A percentile compares a stretch with the other conserved stretches of the same genome.
Conservation (phyloP, 306 rosid genomes). For the Pterocarpus santalinus region DNA sequence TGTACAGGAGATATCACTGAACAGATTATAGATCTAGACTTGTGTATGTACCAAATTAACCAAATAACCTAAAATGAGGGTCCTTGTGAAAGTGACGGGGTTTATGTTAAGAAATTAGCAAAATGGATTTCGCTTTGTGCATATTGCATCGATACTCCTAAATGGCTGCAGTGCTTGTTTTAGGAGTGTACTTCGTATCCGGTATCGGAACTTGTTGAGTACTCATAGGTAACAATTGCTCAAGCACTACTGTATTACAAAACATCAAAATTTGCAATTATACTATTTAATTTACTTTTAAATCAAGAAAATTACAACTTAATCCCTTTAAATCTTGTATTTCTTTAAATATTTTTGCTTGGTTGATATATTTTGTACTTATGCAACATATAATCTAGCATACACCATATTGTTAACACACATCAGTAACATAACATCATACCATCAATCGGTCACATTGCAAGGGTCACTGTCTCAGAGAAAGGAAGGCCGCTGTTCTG, state of each 20-base stretch:
- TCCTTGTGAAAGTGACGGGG: background rate
- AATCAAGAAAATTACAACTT: too few species aligned
- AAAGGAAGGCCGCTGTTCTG: background rate
- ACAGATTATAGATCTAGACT: constrained; percentile 28
- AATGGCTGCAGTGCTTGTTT: too few species aligned
- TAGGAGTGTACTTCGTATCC: too few species aligned
- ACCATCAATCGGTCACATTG: background rate
- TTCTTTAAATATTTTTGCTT: too few species aligned
- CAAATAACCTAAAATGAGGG: background rate
- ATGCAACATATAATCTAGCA: too few species aligned
- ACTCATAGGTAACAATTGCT: too few species aligned
- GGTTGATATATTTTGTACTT: too few species aligned
- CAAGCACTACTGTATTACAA: too few species aligned
- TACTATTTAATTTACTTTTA: too few species aligned
- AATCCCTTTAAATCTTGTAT: too few species aligned
- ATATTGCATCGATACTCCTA: background rate
- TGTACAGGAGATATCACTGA: background rate
- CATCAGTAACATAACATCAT: background rate
- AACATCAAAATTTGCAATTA: too few species aligned
- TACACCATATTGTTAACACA: background rate
- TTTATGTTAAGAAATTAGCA: constrained; percentile 7
- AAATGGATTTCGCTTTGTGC: constrained; percentile 6
- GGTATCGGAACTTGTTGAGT: too few species aligned
- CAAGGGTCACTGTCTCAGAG: constrained; percentile 11
- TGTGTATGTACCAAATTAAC: constrained; percentile 1